These are phyloP conservation scores for Populus simonii DNA, from an alignment of 345 rosid genomes.

Conservation along the genomic window DNA sequence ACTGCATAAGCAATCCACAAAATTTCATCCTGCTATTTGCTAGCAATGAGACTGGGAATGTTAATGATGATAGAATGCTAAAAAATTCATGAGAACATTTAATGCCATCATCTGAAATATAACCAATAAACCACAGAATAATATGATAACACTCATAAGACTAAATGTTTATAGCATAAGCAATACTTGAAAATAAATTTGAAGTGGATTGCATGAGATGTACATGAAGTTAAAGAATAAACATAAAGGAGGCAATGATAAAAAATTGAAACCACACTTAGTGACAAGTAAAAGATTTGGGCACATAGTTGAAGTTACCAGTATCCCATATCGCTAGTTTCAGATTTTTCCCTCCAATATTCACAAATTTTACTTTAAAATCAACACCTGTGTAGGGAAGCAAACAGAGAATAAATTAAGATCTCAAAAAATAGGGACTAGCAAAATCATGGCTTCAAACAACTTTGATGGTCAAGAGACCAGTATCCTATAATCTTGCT, in stretches of 20 bases:
- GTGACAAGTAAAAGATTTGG: neutral
- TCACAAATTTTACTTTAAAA: slow-evolving; percentile 83
- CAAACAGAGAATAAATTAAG: neutral
- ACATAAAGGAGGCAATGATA: neutral
- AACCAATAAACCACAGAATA: neutral
- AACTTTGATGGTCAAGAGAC: neutral
- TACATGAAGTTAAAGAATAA: neutral
- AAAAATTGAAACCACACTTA: neutral
- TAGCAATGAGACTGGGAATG: neutral
- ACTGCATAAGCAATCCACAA: neutral
- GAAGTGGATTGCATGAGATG: neutral
- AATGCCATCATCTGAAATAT: neutral
- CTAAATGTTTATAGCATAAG: neutral
- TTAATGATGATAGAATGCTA: neutral
- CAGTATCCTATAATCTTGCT: neutral
- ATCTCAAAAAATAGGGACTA: neutral
- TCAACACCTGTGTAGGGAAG: slow-evolving; percentile 63
- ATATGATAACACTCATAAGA: neutral
- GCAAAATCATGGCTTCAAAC: neutral
- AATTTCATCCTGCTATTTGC: neutral
- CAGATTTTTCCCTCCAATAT: slow-evolving; percentile 69
- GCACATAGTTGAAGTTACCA: slow-evolving; percentile 34
- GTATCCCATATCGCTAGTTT: slow-evolving; percentile 99
- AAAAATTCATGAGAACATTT: neutral
- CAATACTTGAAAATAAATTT: neutral